Evolutionary conservation across 805 yeast species (phyloP).

Genomic region (Hanseniaspora vineae): DNA sequence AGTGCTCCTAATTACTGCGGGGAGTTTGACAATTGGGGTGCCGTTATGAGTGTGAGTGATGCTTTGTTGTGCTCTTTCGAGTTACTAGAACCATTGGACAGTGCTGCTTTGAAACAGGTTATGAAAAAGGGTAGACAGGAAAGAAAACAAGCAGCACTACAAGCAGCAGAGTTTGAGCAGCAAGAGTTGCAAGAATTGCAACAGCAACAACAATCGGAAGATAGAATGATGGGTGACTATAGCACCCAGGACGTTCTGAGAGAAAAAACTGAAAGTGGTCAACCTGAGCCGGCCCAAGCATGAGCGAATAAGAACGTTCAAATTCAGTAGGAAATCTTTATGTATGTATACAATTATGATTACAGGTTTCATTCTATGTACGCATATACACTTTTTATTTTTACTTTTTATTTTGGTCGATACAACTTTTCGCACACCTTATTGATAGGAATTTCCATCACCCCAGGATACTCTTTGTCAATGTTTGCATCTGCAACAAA

Average conservation of each 20-base stretch:
- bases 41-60: constrained; percentile 62
- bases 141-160: constrained; percentile 46
- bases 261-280: too few species aligned
- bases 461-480: neutral
- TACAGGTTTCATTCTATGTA: too few species aligned
- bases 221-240: neutral
- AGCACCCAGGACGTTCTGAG: too few species aligned
- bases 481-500: neutral
- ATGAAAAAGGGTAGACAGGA: constrained; percentile 91
- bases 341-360: too few species aligned
- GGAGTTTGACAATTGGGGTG: constrained; percentile 70
- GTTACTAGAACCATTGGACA: constrained; percentile 83
- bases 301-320: neutral
- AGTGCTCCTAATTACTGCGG: constrained; percentile 81
- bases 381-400: neutral
- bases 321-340: too few species aligned
- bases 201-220: neutral
- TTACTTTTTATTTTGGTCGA: neutral
- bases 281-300: too few species aligned
- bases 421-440: constrained; percentile 1
- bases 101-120: constrained; percentile 84
- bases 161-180: constrained; percentile 5
- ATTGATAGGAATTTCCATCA: neutral
- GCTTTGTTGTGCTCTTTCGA: constrained; percentile 70
- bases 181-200: neutral